A percentile compares a stretch with the other conserved stretches of the same genome.
phyloP scores from a whole-genome alignment of 2,329 filamentous ascomycete species.

The Lachnellula arida region DNA sequence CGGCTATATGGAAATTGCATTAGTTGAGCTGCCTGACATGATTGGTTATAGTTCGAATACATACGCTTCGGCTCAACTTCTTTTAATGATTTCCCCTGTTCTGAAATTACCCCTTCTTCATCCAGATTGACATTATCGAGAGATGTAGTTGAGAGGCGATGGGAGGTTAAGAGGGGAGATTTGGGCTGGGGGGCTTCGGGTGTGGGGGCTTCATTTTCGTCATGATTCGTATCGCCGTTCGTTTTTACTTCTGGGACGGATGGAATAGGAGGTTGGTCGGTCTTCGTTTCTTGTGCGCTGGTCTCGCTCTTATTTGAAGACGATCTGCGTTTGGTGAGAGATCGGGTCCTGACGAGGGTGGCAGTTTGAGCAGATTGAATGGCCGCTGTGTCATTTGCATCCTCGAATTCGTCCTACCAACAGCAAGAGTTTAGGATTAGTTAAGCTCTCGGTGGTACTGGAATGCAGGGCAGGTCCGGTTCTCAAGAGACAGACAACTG shows the following conservation, averaged over 20 bases:
- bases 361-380: slow-evolving; percentile 16
- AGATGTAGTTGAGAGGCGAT: slow-evolving; percentile 51
- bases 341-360: slow-evolving; percentile 26
- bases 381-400: slow-evolving; percentile 59
- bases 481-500: background rate
- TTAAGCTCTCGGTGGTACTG: slow-evolving; percentile 3
- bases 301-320: slow-evolving; percentile 29
- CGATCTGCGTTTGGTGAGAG: slow-evolving; percentile 39
- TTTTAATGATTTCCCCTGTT: background rate
- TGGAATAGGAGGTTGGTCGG: slow-evolving; percentile 23
- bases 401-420: slow-evolving; percentile 72
- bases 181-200: slow-evolving; percentile 40
- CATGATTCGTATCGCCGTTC: slow-evolving; percentile 27
- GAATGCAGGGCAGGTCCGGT: background rate
- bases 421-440: slow-evolving; percentile 6
- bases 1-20: slow-evolving; percentile 17
- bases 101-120: slow-evolving; percentile 37
- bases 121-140: slow-evolving; percentile 63
- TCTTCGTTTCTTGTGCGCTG: slow-evolving; percentile 24
- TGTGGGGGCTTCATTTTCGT: slow-evolving; percentile 20
- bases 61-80: slow-evolving; percentile 15
- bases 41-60: background rate
- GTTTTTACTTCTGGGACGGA: slow-evolving; percentile 20
- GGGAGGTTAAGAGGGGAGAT: slow-evolving; percentile 43
- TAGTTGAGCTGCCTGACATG: slow-evolving; percentile 2